Evolutionary conservation across 768 basidiomycete genomes (phyloP).

Genomic region (Boletellus emodensis): DNA sequence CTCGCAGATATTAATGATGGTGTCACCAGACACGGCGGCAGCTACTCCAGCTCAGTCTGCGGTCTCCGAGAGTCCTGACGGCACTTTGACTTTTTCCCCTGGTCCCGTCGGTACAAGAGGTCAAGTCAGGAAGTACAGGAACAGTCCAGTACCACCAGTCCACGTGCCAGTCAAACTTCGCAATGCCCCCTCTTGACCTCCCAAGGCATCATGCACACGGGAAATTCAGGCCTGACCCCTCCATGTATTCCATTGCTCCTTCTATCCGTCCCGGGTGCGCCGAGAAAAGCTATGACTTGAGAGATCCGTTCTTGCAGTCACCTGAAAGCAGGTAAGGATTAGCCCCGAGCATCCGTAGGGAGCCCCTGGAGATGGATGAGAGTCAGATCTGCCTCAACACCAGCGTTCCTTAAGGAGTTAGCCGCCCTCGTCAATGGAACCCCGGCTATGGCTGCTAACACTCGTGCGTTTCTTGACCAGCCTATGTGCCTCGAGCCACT

Average conservation of each 20-base stretch:
- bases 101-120: slow-evolving; percentile 30
- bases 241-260: slow-evolving; percentile 30
- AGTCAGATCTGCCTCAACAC: slow-evolving; percentile 29
- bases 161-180: slow-evolving; percentile 27
- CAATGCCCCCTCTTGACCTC: slow-evolving; percentile 27
- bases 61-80: slow-evolving; percentile 14
- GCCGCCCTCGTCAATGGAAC: slow-evolving; percentile 23
- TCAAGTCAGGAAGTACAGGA: slow-evolving; percentile 29
- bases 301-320: slow-evolving; percentile 19
- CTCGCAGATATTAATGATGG: slow-evolving; percentile 22
- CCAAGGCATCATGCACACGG: slow-evolving; percentile 22
- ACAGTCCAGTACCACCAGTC: slow-evolving; percentile 31
- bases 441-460: slow-evolving; percentile 28
- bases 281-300: slow-evolving; percentile 21
- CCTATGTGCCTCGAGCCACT: slow-evolving; percentile 21
- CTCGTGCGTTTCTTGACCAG: slow-evolving; percentile 28
- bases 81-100: slow-evolving; percentile 11
- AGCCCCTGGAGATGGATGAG: slow-evolving; percentile 28
- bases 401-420: too few species aligned
- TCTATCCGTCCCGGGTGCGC: too few species aligned
- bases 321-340: slow-evolving; percentile 28
- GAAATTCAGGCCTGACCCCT: slow-evolving; percentile 25
- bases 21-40: slow-evolving; percentile 23
- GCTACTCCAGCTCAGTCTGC: slow-evolving; percentile 27
- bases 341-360: slow-evolving; percentile 21